A percentile compares a stretch with the other conserved stretches of the same genome.
phyloP scores from a whole-genome alignment of 345 rosid genomes.

The Anacardium occidentale region DNA sequence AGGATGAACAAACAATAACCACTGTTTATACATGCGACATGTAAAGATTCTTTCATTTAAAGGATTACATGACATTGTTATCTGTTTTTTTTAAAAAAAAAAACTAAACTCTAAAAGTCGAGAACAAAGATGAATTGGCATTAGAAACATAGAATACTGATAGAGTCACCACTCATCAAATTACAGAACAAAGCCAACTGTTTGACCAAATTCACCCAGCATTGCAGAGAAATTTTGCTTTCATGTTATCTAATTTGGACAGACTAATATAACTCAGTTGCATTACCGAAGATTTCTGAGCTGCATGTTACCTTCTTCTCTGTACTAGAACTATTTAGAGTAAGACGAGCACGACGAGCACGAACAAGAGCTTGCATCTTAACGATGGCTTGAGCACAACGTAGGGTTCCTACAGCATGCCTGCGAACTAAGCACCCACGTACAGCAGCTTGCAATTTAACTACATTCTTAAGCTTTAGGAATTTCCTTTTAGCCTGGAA shows the following conservation, averaged over 20 bases:
- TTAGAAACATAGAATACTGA: not conserved
- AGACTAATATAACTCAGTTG: conserved; percentile 12
- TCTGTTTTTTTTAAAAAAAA: not conserved
- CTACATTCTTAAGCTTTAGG: conserved; percentile 59
- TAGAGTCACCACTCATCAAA: not conserved
- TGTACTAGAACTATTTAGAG: conserved; percentile 27
- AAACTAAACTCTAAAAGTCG: not conserved
- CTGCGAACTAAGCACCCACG: conserved; percentile 90
- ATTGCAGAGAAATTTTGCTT: not conserved
- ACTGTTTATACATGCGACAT: not conserved
- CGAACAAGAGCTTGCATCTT: conserved; percentile 92
- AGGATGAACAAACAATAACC: conserved; percentile 1
- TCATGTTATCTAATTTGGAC: not conserved
- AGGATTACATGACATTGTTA: not conserved
- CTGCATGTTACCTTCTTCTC: conserved; percentile 24
- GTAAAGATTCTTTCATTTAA: not conserved
- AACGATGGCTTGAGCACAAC: conserved; percentile 84
- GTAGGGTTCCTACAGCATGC: conserved; percentile 80
- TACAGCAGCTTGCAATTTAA: conserved; percentile 88
- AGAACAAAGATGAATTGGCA: not conserved
- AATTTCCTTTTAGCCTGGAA: conserved; percentile 64
- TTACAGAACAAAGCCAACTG: not conserved
- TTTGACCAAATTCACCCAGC: not conserved
- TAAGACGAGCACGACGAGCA: conserved; percentile 54
- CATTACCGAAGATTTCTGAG: conserved; percentile 41